A percentile compares a stretch with the other conserved stretches of the same genome.
Conservation (phyloP, 441 rosid species). For the Dalechampia spathulata region DNA sequence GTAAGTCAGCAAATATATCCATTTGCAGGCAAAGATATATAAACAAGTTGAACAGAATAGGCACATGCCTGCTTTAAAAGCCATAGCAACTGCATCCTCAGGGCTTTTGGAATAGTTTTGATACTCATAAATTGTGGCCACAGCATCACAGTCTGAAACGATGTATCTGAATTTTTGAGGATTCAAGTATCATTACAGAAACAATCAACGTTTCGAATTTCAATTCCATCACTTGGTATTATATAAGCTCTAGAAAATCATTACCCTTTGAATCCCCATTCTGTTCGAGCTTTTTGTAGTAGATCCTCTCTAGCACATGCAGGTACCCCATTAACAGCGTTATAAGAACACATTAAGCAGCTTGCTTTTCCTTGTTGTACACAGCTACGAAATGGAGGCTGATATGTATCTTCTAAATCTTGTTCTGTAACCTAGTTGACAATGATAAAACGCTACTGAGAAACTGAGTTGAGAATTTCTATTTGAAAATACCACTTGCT, state of each 20-base stretch:
- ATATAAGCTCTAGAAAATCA: neutral
- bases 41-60: slow-evolving; percentile 4
- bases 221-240: slow-evolving; percentile 3
- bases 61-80: slow-evolving; percentile 63
- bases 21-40: neutral
- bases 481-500: too few species aligned
- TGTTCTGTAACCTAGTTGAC: slow-evolving; percentile 64
- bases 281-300: slow-evolving; percentile 48
- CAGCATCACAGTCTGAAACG: slow-evolving; percentile 86
- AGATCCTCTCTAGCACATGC: slow-evolving; percentile 85
- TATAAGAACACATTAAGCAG: slow-evolving; percentile 96
- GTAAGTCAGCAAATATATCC: too few species aligned
- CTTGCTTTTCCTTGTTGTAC: slow-evolving; percentile 75
- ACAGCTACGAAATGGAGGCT: slow-evolving; percentile 78
- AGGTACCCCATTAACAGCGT: slow-evolving; percentile 84
- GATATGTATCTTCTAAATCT: slow-evolving; percentile 78
- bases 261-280: slow-evolving; percentile 89
- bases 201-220: slow-evolving; percentile 3
- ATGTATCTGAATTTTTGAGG: slow-evolving; percentile 44
- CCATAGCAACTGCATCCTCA: slow-evolving; percentile 71
- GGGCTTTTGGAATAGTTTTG: slow-evolving; percentile 73
- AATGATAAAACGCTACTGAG: slow-evolving; percentile 1
- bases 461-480: neutral
- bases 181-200: slow-evolving; percentile 1
- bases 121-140: slow-evolving; percentile 55